Percentiles rank a stretch among this genome's conserved stretches.
phyloP scores from a whole-genome alignment of 2,329 filamentous ascomycete genomes.

The Calonectria leucothoes region DNA sequence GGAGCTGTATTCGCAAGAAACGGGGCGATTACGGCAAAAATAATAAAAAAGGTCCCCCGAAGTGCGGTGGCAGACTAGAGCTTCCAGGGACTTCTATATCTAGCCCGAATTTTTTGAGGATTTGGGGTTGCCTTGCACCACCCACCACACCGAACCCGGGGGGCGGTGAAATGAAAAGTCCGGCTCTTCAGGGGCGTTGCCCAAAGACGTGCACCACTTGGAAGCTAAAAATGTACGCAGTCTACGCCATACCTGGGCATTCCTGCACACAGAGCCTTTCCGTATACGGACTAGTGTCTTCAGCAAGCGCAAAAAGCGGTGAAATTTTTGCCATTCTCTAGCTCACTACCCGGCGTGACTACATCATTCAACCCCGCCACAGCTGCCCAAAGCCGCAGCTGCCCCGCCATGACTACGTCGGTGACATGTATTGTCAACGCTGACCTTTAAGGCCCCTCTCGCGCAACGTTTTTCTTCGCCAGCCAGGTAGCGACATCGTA shows the following conservation, averaged over 20 bases:
- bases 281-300: neutral
- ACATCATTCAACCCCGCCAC: slow-evolving; percentile 41
- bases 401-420: slow-evolving; percentile 35
- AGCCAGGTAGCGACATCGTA: neutral
- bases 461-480: neutral
- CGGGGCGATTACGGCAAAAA: slow-evolving; percentile 36
- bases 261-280: neutral
- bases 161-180: slow-evolving; percentile 49
- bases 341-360: slow-evolving; percentile 31
- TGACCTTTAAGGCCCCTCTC: slow-evolving; percentile 14
- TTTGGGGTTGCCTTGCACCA: slow-evolving; percentile 43
- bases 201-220: neutral
- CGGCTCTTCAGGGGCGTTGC: slow-evolving; percentile 34
- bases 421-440: slow-evolving; percentile 14
- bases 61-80: slow-evolving; percentile 43
- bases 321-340: slow-evolving; percentile 3
- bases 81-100: slow-evolving; percentile 45
- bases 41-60: slow-evolving; percentile 37
- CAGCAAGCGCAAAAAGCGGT: neutral
- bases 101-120: slow-evolving; percentile 49
- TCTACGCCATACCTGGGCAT: neutral
- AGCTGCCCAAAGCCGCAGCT: slow-evolving; percentile 26
- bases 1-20: slow-evolving; percentile 42
- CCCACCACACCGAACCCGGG: slow-evolving; percentile 41
- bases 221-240: neutral